Percentiles rank a stretch among this genome's conserved stretches.
Conservation (phyloP, 495 filamentous ascomycete genomes). For the Physcia stellaris region DNA sequence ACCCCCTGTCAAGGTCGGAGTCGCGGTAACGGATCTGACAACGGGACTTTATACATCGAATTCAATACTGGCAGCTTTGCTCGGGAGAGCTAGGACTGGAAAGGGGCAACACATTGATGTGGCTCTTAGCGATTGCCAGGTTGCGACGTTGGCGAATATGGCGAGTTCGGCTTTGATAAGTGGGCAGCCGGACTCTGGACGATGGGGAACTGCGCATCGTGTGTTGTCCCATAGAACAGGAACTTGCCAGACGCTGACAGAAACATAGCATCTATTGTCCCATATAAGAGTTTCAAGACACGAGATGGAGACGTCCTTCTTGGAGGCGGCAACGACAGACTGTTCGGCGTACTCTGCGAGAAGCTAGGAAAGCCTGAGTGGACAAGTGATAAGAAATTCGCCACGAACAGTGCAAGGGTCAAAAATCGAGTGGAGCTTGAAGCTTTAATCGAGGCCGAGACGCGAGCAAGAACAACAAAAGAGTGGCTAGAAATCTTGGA, state of each 20-base stretch:
- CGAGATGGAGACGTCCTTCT: conserved; percentile 81
- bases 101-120: conserved; percentile 89
- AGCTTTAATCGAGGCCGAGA: conserved; percentile 58
- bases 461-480: conserved; percentile 62
- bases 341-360: conserved; percentile 79
- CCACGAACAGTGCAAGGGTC: conserved; percentile 72
- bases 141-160: conserved; percentile 83
- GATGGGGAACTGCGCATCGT: conserved; percentile 96
- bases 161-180: conserved; percentile 86
- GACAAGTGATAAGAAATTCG: conserved; percentile 61
- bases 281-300: conserved; percentile 88
- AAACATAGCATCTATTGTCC: conserved; percentile 73
- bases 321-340: conserved; percentile 83
- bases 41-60: conserved; percentile 97
- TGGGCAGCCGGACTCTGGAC: conserved; percentile 70
- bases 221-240: conserved; percentile 23
- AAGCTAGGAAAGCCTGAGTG: conserved; percentile 65
- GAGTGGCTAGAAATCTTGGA: conserved; percentile 86
- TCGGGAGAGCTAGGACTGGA: conserved; percentile 52
- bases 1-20: conserved; percentile 91
- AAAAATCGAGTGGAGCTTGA: conserved; percentile 66
- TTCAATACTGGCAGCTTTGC: conserved; percentile 84
- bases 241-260: no score
- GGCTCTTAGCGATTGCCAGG: conserved; percentile 82
- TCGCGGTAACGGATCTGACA: conserved; percentile 91